Evolutionary conservation across 2,329 filamentous ascomycete genomes (phyloP).

Genomic region (Aspergillus sclerotialis): DNA sequence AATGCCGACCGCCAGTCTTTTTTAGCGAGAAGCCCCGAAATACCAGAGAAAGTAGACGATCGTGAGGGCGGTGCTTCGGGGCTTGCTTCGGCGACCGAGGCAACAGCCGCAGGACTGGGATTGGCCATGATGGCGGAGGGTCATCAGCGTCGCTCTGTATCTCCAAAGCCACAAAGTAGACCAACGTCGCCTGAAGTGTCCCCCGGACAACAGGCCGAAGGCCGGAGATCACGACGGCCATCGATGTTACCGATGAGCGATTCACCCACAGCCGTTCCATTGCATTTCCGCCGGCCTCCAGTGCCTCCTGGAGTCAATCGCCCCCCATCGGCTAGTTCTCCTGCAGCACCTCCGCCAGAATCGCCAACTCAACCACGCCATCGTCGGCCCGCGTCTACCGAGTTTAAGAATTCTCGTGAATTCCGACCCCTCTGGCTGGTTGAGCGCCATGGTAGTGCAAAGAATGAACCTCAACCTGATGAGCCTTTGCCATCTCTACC

Average conservation of each 20-base stretch:
- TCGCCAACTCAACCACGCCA: constrained; percentile 41
- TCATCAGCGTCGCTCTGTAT: constrained; percentile 29
- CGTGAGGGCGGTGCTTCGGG: constrained; percentile 41
- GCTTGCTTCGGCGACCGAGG: constrained; percentile 17
- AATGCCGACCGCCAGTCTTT: constrained; percentile 47
- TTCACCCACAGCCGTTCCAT: constrained; percentile 50
- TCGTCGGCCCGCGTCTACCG: constrained; percentile 42
- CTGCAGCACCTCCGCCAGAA: constrained; percentile 28
- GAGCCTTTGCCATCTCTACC: constrained; percentile 45
- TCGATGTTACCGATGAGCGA: constrained; percentile 23
- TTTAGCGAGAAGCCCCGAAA: constrained; percentile 60
- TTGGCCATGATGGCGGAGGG: constrained; percentile 17
- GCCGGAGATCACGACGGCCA: constrained; percentile 17
- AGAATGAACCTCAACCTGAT: constrained; percentile 33
- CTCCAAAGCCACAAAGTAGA: constrained; percentile 27
- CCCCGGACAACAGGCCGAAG: constrained; percentile 9
- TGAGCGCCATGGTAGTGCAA: constrained; percentile 50
- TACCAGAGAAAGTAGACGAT: constrained; percentile 39
- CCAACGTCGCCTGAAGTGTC: constrained; percentile 23
- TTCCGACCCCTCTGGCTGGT: constrained; percentile 78
- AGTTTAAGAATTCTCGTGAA: constrained; percentile 54
- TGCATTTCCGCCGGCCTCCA: constrained; percentile 49
- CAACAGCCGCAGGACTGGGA: constrained; percentile 12
- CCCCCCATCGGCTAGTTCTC: constrained; percentile 33
- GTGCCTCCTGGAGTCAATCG: constrained; percentile 38